These are phyloP conservation scores for Ganoderma sp. DNA, from an alignment of 1,284 basidiomycete genomes.

Conservation along the genomic window DNA sequence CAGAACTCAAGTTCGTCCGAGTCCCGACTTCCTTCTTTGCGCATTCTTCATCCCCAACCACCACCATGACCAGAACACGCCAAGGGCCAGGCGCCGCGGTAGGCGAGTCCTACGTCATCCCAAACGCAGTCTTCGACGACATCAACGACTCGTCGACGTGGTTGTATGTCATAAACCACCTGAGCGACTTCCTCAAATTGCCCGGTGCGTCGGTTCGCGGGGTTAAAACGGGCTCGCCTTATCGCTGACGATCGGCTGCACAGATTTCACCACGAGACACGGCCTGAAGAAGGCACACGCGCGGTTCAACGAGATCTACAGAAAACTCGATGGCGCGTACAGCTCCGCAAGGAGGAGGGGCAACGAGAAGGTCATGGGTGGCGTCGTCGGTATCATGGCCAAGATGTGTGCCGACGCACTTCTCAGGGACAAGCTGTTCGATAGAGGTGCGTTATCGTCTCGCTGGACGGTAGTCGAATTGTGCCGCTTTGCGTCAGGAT, in stretches of 20 bases:
- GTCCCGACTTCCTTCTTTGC: not conserved
- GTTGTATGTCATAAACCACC: conserved; percentile 39
- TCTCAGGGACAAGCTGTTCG: conserved; percentile 58
- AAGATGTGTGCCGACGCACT: conserved; percentile 64
- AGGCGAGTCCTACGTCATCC: conserved; percentile 8
- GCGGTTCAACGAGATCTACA: conserved; percentile 56
- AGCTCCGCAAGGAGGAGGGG: conserved; percentile 14
- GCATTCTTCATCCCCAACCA: not conserved
- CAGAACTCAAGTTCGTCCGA: not conserved
- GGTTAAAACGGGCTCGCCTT: not conserved
- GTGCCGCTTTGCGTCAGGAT: too few relatives aligned
- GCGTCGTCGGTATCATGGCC: conserved; percentile 49
- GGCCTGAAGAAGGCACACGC: conserved; percentile 64
- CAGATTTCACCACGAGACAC: conserved; percentile 58
- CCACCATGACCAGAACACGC: conserved; percentile 2
- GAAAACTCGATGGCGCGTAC: conserved; percentile 46
- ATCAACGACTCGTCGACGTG: conserved; percentile 7
- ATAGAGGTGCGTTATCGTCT: conserved; percentile 47
- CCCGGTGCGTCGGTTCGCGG: conserved; percentile 47
- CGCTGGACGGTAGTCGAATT: too few relatives aligned
- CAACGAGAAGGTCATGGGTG: conserved; percentile 29
- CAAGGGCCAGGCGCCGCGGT: not conserved
- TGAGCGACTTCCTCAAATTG: conserved; percentile 52
- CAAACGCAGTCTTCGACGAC: conserved; percentile 6
- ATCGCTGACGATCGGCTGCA: not conserved